phyloP scores from a whole-genome alignment of 768 basidiomycete species.

The Trametopsis cervina region DNA sequence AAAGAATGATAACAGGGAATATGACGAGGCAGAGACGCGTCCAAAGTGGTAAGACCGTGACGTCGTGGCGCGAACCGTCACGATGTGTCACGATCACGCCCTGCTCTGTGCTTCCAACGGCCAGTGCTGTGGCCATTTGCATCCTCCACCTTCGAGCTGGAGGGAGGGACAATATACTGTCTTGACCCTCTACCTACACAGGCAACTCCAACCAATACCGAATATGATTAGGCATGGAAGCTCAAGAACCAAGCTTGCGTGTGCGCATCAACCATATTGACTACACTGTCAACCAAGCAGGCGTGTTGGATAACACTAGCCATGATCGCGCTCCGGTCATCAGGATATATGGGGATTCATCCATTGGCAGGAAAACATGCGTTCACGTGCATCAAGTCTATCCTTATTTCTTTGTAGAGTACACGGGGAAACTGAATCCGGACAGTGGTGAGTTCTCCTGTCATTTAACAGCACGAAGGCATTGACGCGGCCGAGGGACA shows the following conservation, averaged over 20 bases:
- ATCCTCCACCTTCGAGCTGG: too few relatives aligned
- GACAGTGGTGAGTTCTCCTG: conserved; percentile 43
- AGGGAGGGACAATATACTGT: too few relatives aligned
- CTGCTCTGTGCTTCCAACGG: too few relatives aligned
- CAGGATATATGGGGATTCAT: conserved; percentile 81
- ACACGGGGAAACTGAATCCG: conserved; percentile 57
- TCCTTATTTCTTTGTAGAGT: conserved; percentile 91
- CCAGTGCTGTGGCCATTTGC: too few relatives aligned
- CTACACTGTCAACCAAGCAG: conserved; percentile 49
- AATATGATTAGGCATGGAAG: conserved; percentile 14
- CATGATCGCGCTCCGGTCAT: conserved; percentile 72
- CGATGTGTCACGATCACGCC: too few relatives aligned
- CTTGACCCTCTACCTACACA: too few relatives aligned
- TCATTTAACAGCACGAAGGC: too few relatives aligned
- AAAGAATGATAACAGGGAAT: too few relatives aligned
- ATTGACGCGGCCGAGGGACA: neutral
- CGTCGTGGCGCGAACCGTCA: too few relatives aligned
- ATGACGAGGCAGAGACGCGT: too few relatives aligned
- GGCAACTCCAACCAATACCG: too few relatives aligned
- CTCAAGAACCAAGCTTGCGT: conserved; percentile 22
- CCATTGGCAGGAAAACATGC: conserved; percentile 70
- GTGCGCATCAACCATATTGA: conserved; percentile 57
- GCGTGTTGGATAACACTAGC: conserved; percentile 52
- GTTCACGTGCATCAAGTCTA: conserved; percentile 90
- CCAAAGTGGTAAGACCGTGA: too few relatives aligned